These are phyloP conservation scores for Tetracentron sinense DNA, from an alignment of 164 flowering plant species.

Conservation along the genomic window DNA sequence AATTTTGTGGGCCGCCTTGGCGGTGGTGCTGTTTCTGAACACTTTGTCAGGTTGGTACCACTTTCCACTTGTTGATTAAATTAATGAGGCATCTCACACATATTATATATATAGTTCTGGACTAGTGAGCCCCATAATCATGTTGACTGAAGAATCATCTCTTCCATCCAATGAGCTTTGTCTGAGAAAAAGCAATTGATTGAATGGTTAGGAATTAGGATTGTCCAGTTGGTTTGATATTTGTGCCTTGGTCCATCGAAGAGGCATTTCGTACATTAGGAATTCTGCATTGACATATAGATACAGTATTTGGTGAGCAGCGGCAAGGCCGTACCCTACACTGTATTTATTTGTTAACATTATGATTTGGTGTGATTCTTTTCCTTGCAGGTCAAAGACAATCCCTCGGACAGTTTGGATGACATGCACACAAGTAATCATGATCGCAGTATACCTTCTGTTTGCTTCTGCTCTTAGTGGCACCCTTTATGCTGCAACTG, in stretches of 20 bases:
- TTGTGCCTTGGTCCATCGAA: not conserved
- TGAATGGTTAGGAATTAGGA: not conserved
- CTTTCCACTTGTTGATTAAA: not conserved
- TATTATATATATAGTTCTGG: not conserved
- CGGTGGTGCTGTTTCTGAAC: constrained; percentile 78
- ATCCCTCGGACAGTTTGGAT: constrained; percentile 80
- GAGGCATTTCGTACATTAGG: not conserved
- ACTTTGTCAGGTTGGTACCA: constrained; percentile 64
- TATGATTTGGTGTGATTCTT: constrained; percentile 1
- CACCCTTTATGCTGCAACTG: constrained; percentile 65
- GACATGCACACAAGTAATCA: constrained; percentile 59
- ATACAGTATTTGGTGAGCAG: not conserved
- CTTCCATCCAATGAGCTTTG: not conserved
- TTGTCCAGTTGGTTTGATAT: not conserved
- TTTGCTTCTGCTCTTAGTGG: constrained; percentile 68
- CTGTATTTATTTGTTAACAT: not conserved
- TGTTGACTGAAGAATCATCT: not conserved
- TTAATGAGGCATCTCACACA: not conserved
- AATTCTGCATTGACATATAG: not conserved
- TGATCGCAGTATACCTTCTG: constrained; percentile 59
- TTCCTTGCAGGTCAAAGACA: constrained; percentile 51
- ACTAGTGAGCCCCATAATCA: not conserved
- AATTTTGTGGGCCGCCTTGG: constrained; percentile 92
- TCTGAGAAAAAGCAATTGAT: not conserved
- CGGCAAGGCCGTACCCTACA: not conserved